These are phyloP conservation scores for Eutypella sp. DNA, from an alignment of 2,329 filamentous ascomycete genomes.

Conservation along the genomic window DNA sequence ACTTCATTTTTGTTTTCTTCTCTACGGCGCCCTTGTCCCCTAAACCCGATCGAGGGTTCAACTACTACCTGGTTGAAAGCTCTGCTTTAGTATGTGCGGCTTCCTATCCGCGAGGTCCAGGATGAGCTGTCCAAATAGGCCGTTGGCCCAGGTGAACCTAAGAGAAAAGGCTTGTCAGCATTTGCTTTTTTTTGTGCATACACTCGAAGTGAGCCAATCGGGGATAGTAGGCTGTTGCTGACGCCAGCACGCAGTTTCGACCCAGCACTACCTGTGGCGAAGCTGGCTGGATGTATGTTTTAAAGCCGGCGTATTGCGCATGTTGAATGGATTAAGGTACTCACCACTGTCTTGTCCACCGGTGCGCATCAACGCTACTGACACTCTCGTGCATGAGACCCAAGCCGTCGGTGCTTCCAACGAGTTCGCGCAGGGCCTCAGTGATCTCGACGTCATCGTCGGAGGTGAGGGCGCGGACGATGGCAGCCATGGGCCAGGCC, in stretches of 20 bases:
- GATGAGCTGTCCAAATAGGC: constrained; percentile 78
- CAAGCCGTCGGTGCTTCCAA: constrained; percentile 65
- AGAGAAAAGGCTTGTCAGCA: too few species aligned
- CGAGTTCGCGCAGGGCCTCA: constrained; percentile 54
- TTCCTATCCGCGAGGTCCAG: constrained; percentile 68
- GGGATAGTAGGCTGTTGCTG: not conserved
- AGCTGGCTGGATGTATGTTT: not conserved
- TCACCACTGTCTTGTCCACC: constrained; percentile 42
- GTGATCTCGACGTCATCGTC: constrained; percentile 71
- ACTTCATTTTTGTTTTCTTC: too few species aligned
- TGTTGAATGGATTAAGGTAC: constrained; percentile 3
- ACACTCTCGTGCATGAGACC: constrained; percentile 80
- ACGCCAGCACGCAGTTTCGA: not conserved
- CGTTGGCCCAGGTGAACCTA: constrained; percentile 90
- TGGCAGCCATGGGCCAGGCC: constrained; percentile 53
- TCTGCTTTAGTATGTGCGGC: constrained; percentile 44
- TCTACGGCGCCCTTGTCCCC: too few species aligned
- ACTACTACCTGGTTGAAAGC: constrained; percentile 32
- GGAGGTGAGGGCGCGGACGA: constrained; percentile 51
- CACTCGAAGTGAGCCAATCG: too few species aligned
- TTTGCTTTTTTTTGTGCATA: too few species aligned
- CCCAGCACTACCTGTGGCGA: not conserved
- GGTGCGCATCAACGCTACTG: constrained; percentile 53
- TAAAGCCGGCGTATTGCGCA: not conserved
- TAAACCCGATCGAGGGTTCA: too few species aligned